Evolutionary conservation across 2,329 filamentous ascomycete species (phyloP), one percentile per base, ranked within the genome.

Genomic region (Alternaria arborescens): DNA sequence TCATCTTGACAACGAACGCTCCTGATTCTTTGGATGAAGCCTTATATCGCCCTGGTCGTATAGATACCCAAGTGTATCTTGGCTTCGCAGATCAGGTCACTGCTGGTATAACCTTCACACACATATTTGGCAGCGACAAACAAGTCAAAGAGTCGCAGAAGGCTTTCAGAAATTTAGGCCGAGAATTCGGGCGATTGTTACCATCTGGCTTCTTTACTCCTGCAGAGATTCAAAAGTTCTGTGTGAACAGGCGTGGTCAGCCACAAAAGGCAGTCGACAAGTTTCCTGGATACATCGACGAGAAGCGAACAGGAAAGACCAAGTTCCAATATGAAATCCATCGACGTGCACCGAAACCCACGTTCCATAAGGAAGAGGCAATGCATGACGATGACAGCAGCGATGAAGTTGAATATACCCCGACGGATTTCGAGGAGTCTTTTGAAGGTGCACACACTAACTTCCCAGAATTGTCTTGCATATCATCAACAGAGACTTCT

Each of bases 1-100:
- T 58, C 3, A 52, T 58, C 22, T 5, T 58, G 26, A 52, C 47
- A 16, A 46, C 55, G n/a, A 58, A 58, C 18, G 36, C 14, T 18
- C 20, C 47, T 4, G 55, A 58, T 7, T 34, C 14, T 8, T 26
- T 58, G 4, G 40, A 58, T 36, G 38, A 26, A n/a, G 55, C 55
- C 12, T 43, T 58, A 18, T 34, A 36, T 36, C 47, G 55, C 22
- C 55, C 38, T 7, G 40, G 30, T 30, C 24, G 40, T n/a, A 26
- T 46, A 18, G 55, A 52, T 18, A 40, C 26, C 5, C 32, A 51
- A n/a, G 46, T 57, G n/a, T 41, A 30, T 36, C 26, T 40, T 5
- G 32, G 46, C 22, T 50, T 50, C 10, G 46, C 30, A 24, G 46
- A 50, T 26, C 18, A 5, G 7, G 36, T 50, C 20, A 50, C 32